Evolutionary conservation across 257 asterid species (phyloP).

Genomic region (Solanum clarkiae): DNA sequence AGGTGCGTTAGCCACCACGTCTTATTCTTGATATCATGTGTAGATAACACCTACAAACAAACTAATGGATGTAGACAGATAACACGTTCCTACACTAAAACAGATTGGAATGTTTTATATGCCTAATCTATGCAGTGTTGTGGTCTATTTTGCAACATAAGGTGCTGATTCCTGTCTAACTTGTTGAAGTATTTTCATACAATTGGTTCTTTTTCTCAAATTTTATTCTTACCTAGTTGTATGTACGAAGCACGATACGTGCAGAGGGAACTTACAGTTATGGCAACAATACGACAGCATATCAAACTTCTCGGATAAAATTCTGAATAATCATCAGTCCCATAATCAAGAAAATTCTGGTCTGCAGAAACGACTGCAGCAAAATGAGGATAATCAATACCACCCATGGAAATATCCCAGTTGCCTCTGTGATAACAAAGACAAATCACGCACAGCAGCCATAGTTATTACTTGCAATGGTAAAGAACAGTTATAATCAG

Average conservation of each 20-base stretch:
- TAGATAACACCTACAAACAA: neutral
- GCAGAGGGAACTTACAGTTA: slow-evolving; percentile 31
- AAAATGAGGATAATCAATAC: slow-evolving; percentile 29
- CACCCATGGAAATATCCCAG: slow-evolving; percentile 68
- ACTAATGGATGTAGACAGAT: neutral
- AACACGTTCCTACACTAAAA: neutral
- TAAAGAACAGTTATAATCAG: neutral
- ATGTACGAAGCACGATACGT: neutral
- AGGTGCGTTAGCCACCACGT: neutral
- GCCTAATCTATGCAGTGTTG: neutral
- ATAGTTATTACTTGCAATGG: neutral
- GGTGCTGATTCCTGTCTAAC: neutral
- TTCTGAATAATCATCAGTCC: slow-evolving; percentile 22
- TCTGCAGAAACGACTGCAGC: slow-evolving; percentile 28
- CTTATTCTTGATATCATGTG: neutral
- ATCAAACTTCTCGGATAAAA: slow-evolving; percentile 43
- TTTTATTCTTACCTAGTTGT: neutral
- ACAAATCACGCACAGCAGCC: neutral
- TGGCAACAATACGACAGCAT: slow-evolving; percentile 63
- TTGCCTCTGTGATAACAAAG: slow-evolving; percentile 32
- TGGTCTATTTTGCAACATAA: neutral
- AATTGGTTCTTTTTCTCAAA: neutral
- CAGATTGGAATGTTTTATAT: neutral
- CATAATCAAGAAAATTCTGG: slow-evolving; percentile 22
- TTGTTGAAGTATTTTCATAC: neutral